Percentiles rank a stretch among this genome's conserved stretches.
These are phyloP conservation scores for Solanum stenotomum DNA, from an alignment of 257 asterid species.

Conservation along the genomic window DNA sequence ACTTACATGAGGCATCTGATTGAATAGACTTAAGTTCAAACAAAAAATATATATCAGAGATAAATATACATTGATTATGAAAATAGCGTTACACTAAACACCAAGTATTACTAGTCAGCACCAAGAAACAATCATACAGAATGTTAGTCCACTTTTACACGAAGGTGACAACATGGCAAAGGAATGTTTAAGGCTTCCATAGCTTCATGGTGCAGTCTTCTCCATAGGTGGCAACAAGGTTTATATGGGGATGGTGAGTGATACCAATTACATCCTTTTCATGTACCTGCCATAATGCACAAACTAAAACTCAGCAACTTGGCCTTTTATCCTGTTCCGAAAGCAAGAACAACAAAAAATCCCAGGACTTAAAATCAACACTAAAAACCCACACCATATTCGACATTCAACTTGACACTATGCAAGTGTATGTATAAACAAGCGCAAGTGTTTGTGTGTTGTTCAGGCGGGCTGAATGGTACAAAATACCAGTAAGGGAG, in stretches of 20 bases:
- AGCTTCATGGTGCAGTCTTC: slow-evolving; percentile 82
- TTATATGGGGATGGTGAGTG: slow-evolving; percentile 89
- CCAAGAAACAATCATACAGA: neutral
- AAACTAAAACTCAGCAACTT: neutral
- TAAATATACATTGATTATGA: neutral
- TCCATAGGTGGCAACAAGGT: slow-evolving; percentile 76
- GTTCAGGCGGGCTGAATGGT: neutral
- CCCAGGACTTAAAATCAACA: neutral
- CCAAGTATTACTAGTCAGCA: neutral
- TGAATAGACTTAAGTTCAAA: neutral
- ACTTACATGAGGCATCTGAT: neutral
- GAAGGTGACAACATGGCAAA: neutral
- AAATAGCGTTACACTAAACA: neutral
- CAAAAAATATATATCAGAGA: neutral
- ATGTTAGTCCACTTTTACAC: neutral
- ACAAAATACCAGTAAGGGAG: neutral
- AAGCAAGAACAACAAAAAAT: neutral
- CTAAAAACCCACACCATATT: no score
- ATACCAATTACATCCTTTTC: slow-evolving; percentile 93
- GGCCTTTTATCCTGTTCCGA: neutral
- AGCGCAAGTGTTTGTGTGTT: neutral
- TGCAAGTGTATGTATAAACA: neutral
- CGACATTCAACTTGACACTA: neutral
- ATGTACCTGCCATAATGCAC: slow-evolving; percentile 50
- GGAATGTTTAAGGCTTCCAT: slow-evolving; percentile 61